Conservation (phyloP, 768 basidiomycete genomes). For the Pleurotus tuoliensis region DNA sequence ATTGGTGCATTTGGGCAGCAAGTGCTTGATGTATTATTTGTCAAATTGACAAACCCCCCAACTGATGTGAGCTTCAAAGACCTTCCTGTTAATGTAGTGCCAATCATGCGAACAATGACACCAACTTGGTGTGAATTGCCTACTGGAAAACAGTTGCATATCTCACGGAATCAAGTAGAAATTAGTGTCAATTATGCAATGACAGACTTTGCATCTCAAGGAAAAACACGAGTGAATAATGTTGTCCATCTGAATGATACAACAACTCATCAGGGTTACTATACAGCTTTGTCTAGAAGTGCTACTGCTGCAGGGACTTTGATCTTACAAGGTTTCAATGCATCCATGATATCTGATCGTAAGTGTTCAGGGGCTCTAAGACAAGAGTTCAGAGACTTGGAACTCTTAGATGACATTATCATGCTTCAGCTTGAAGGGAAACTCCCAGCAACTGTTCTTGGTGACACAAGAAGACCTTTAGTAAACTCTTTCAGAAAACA, state of each 20-base stretch:
- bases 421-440: neutral
- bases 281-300: neutral
- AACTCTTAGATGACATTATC: neutral
- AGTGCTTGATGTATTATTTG: conserved; percentile 25
- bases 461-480: no score
- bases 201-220: neutral
- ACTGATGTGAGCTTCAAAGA: conserved; percentile 17
- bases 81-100: conserved; percentile 26
- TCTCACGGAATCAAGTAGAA: neutral
- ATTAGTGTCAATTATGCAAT: neutral
- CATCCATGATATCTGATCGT: neutral
- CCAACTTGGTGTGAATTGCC: neutral
- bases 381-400: neutral
- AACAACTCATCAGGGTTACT: neutral
- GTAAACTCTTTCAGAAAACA: no score
- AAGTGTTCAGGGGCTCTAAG: neutral
- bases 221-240: neutral
- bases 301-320: neutral
- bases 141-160: neutral
- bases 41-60: conserved; percentile 22
- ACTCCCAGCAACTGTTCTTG: neutral
- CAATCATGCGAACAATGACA: neutral
- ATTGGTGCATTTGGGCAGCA: conserved; percentile 9
- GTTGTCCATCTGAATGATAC: neutral
- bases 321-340: neutral